These are phyloP conservation scores for Uronychia binucleata DNA, from an alignment of 73 alveolate species.

Conservation along the genomic window DNA sequence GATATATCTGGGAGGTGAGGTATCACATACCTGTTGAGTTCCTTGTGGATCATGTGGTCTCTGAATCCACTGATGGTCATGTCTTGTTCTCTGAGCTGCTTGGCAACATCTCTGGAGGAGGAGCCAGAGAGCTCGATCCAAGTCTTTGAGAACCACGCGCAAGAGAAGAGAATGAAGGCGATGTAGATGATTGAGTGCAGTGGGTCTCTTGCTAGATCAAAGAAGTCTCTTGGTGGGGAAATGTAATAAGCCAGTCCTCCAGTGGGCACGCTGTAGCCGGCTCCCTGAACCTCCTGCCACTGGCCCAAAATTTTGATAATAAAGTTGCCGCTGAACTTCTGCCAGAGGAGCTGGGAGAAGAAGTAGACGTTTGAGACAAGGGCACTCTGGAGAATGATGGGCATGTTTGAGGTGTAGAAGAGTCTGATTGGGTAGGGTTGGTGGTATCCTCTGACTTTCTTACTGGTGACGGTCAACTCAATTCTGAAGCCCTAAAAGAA, in stretches of 20 bases:
- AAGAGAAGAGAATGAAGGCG: conserved; percentile 94
- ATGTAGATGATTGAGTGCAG: conserved; percentile 96
- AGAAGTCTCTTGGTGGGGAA: conserved; percentile 96
- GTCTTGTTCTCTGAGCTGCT: conserved; percentile 98
- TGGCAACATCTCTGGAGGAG: conserved; percentile 98
- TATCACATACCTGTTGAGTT: conserved; percentile 59
- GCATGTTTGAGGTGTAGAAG: conserved; percentile 99
- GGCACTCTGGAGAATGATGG: conserved; percentile 99
- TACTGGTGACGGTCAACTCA: conserved; percentile 85
- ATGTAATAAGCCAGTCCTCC: conserved; percentile 99
- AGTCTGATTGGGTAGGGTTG: conserved; percentile 99
- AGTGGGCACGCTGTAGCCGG: conserved; percentile 98
- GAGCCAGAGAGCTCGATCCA: conserved; percentile 99
- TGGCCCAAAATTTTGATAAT: conserved; percentile 95
- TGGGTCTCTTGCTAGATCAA: conserved; percentile 92
- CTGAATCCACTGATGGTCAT: conserved; percentile 96
- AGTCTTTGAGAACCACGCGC: conserved; percentile 99
- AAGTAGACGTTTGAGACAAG: conserved; percentile 98
- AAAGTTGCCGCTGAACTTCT: conserved; percentile 97
- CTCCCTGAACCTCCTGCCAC: conserved; percentile 96
- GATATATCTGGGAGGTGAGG: conserved; percentile 83
- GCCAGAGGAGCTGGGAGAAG: conserved; percentile 98
- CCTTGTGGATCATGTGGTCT: conserved; percentile 85
- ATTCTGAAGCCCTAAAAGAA: conserved; percentile 90
- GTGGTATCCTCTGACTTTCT: conserved; percentile 94